A percentile compares a stretch with the other conserved stretches of the same genome.
Evolutionary conservation across 306 rosid species (phyloP).

Genomic region (Begonia loranthoides): DNA sequence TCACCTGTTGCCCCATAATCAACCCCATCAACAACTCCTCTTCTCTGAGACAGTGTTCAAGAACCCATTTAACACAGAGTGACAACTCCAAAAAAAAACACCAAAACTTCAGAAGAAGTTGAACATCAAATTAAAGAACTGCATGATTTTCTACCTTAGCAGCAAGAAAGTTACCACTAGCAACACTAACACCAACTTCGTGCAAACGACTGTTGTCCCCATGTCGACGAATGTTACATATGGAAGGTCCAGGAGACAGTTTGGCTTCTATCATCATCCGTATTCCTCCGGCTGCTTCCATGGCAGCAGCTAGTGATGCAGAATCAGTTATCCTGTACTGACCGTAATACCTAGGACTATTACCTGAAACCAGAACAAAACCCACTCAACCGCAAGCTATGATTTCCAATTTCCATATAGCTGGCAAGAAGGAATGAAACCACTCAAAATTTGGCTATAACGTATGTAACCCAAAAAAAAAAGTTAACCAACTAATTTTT

Average conservation of each 20-base stretch:
- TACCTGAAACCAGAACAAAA: slow-evolving; percentile 35
- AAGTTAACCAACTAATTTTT: no score
- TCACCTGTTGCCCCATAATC: slow-evolving; percentile 99
- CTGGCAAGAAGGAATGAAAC: neutral
- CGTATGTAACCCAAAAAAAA: no score
- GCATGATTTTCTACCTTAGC: slow-evolving; percentile 59
- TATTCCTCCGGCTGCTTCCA: slow-evolving; percentile 87
- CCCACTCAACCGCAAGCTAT: no score
- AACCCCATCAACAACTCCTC: slow-evolving; percentile 78
- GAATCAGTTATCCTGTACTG: slow-evolving; percentile 75
- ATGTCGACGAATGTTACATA: slow-evolving; percentile 80
- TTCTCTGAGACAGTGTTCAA: slow-evolving; percentile 49
- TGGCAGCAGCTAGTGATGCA: slow-evolving; percentile 72
- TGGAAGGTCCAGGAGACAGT: slow-evolving; percentile 97
- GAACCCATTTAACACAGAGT: slow-evolving; percentile 3
- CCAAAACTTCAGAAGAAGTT: neutral
- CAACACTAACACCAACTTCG: slow-evolving; percentile 91
- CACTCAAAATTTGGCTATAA: neutral
- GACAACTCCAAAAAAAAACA: neutral
- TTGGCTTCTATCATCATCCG: slow-evolving; percentile 78
- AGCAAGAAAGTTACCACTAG: slow-evolving; percentile 91
- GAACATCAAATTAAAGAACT: neutral
- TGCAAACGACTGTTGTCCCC: slow-evolving; percentile 91
- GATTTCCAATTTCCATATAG: no score
- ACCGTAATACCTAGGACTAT: slow-evolving; percentile 59